Base-by-base conservation (phyloP, 805 yeast species). In the Cyberlindnera saturnus region DNA sequence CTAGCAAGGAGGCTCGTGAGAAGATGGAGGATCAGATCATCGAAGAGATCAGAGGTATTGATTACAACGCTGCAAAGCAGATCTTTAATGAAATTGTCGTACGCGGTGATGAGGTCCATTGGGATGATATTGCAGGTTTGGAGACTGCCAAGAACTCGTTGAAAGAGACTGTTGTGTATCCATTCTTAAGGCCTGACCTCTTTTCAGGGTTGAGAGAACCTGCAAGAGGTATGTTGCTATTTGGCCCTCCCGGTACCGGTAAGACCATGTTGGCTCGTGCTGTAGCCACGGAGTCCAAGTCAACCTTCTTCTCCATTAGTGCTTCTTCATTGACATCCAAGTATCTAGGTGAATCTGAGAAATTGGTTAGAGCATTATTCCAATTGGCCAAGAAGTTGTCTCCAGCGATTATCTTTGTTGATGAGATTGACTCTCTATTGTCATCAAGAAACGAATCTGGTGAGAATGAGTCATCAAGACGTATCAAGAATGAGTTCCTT, bases 171-270 rank as follows among this genome's bases (percentile, higher is more conserved):
- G 98, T 91, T 4, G 98, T 93, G 13, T 91, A 93, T 60, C 99
- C 99, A 19, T 90, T 91, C 59, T 65, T 93, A 51, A 73, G 99
- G 38, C 99, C 98, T 0, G 98, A 93, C 63, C 70, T 91, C 49
- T 93, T 91, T 58, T 77, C 80, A 46, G 98, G 98, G 1, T 68
- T 93, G 46, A 73, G 98, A 52, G 98, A 90, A 64, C 99, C 99
- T 0, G 93, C 96, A 0, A 69, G 96, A 54, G 99, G 99, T 3
- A 90, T 91, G 96, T 70, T 91, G 23, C 66, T 91, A 36, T 91
- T 91, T 66, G 99, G 99, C 0, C 99, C 99, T 0, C 98, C 99
- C 0, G 99, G 99, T 7, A 91, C 99, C 0, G 99, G 99, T 46
- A 91, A 91, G 56, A 91, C 99, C 0, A 91, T 93, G 99, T 73